Percentiles rank a stretch among this genome's conserved stretches.
These are phyloP conservation scores for Elaeis guineensis DNA, from an alignment of 176 grass and related monocot genomes.

Conservation along the genomic window DNA sequence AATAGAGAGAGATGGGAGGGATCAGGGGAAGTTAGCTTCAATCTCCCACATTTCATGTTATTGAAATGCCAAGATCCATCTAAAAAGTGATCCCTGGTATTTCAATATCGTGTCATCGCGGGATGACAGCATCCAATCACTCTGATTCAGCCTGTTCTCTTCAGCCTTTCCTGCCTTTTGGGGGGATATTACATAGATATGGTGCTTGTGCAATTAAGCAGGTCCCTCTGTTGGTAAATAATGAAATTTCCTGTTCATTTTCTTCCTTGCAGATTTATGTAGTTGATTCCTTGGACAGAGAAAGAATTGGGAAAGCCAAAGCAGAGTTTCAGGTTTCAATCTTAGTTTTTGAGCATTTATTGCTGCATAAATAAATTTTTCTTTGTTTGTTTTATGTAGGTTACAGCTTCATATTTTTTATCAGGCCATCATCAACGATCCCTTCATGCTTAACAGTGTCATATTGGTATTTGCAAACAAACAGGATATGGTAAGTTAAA, in stretches of 20 bases:
- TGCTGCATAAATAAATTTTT: not conserved
- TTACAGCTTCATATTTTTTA: constrained; percentile 7
- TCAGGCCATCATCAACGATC: constrained; percentile 79
- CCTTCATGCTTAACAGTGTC: constrained; percentile 82
- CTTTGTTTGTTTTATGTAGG: not conserved
- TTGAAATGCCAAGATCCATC: no score
- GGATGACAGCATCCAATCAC: no score
- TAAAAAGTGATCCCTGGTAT: no score
- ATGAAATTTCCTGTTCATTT: not conserved
- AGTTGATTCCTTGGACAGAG: constrained; percentile 93
- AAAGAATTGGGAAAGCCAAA: constrained; percentile 65
- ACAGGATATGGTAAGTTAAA: constrained; percentile 76
- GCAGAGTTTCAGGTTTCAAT: constrained; percentile 76
- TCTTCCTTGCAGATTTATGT: constrained; percentile 72
- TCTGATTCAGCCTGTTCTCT: no score
- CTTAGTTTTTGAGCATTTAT: not conserved
- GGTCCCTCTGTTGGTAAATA: not conserved
- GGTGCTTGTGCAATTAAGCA: not conserved
- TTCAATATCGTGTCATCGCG: no score
- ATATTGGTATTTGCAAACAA: constrained; percentile 93
- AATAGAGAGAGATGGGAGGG: no score
- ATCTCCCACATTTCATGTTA: no score
- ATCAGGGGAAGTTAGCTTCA: no score
- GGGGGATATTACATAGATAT: not conserved
- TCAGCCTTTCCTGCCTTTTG: no score